Conservation (phyloP, 73 alveolate genomes). For the Tetrahymena malaccensis region DNA sequence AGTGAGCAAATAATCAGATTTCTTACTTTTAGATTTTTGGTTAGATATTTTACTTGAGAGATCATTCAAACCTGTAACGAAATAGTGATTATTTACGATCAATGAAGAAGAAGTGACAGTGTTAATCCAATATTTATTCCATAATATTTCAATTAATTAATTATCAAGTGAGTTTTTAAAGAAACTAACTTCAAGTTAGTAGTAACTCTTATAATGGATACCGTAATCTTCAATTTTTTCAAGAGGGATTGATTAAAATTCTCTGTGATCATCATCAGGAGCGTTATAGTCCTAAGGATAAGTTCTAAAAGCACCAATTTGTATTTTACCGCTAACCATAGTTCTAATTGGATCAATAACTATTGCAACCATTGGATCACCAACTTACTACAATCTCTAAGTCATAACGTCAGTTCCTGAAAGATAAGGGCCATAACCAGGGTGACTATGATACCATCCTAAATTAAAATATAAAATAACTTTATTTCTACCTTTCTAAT, state of each 20-base stretch:
- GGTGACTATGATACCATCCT: constrained; percentile 99
- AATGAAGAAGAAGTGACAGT: neutral
- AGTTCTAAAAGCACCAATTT: constrained; percentile 38
- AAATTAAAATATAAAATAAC: neutral
- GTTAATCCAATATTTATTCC: neutral
- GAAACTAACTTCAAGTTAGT: neutral
- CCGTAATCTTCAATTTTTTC: neutral
- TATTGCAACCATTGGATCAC: constrained; percentile 20
- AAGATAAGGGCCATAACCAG: constrained; percentile 99
- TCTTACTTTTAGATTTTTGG: neutral
- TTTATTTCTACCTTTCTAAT: no score
- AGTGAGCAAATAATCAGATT: neutral
- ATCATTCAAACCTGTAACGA: neutral
- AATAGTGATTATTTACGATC: neutral
- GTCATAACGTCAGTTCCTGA: constrained; percentile 90
- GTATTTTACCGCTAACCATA: constrained; percentile 19
- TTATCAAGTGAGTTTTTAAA: neutral
- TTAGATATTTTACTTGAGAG: neutral
- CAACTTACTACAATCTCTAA: constrained; percentile 15
- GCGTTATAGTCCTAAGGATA: constrained; percentile 29
- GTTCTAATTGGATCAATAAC: constrained; percentile 46
- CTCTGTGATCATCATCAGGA: neutral
- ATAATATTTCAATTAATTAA: neutral
- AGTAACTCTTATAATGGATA: neutral
- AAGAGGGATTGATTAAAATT: neutral